Percentiles rank a stretch among this genome's conserved stretches.
phyloP scores from a whole-genome alignment of 768 basidiomycete genomes.

The Steccherinum ochraceum region DNA sequence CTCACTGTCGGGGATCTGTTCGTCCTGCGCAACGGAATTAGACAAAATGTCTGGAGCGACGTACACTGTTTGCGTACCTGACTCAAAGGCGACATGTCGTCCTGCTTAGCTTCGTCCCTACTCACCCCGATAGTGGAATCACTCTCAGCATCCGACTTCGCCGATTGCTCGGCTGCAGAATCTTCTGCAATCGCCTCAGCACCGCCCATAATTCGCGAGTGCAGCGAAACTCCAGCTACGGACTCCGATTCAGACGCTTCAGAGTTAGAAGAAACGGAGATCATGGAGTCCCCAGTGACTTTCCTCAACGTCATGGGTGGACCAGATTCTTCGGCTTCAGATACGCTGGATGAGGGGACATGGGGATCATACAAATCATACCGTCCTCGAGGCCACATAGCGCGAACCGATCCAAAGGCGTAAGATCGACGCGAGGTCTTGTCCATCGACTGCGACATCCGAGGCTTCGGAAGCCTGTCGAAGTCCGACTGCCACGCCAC shows the following conservation, averaged over 20 bases:
- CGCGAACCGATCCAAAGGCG: conserved; percentile 62
- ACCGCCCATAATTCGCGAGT: neutral
- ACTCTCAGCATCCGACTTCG: conserved; percentile 65
- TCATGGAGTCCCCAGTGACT: conserved; percentile 47
- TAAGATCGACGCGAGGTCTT: conserved; percentile 48
- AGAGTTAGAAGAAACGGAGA: conserved; percentile 57
- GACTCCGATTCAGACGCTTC: conserved; percentile 65
- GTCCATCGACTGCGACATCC: conserved; percentile 37
- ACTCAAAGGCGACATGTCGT: conserved; percentile 1
- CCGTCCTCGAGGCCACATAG: conserved; percentile 58
- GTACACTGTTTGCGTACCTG: conserved; percentile 14
- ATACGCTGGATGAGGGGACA: conserved; percentile 58
- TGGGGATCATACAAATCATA: conserved; percentile 46
- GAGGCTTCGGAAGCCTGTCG: conserved; percentile 73
- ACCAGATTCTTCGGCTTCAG: conserved; percentile 65
- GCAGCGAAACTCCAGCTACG: conserved; percentile 17
- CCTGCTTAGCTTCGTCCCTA: neutral
- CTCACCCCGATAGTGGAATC: conserved; percentile 71
- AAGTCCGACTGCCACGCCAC: conserved; percentile 97
- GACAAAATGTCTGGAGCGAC: neutral
- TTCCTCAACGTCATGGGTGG: conserved; percentile 37
- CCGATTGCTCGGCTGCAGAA: conserved; percentile 3
- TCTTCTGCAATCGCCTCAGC: neutral
- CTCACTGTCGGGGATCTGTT: neutral
- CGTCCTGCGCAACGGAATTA: neutral